Evolutionary conservation across 1,284 basidiomycete species (phyloP), one percentile per base, ranked within the genome.

Genomic region (Fomitopsis betulina): DNA sequence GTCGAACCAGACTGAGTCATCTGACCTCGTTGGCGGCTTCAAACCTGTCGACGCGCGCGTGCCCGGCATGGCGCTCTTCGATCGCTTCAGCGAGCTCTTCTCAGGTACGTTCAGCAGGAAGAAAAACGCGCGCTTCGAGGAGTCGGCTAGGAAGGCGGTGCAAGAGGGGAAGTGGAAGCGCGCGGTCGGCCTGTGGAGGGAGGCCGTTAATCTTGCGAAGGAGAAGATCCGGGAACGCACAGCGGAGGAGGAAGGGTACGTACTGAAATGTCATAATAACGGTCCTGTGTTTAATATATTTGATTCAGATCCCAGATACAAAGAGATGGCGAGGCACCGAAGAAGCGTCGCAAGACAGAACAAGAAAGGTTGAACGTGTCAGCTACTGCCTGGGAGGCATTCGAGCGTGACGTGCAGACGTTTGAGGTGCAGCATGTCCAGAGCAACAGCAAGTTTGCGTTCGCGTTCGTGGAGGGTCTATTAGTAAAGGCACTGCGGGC

Each of bases 1-100:
- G 68, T 97, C 94, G 1, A 96, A 97, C 68, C 97, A 99, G 75
- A 98, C 96, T 1, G 97, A 99, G 72, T 91, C 94, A 3, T 89
- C 93, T 3, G 97, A 99, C 73, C 76, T 99, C 17, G 78, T 99
- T 2, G 97, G 97, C 30, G 96, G 96, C 0, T 96, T 97, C 76
- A 96, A 96, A 70, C 97, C 97, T 10, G 80, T 99, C 1, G 95
- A 99, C 71, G 85, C 91, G 2, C 83, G 87, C 43, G 75, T 94
- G 0, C 87, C 93, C 1, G 96, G 90, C 0, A 82, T 84, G 4
- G 80, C 79, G 43, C 72, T 99, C 42, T 89, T 96, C 63, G 81
- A 86, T 57, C 78, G 78, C 32, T 99, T 96, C 77, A 75, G 89
- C 62, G 86, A 88, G 58, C 77, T 99, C 38, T 99, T 99, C 70